Percentiles rank a stretch among this genome's conserved stretches.
phyloP scores from a whole-genome alignment of 2,329 filamentous ascomycete genomes.

The Colletotrichum coccodes region DNA sequence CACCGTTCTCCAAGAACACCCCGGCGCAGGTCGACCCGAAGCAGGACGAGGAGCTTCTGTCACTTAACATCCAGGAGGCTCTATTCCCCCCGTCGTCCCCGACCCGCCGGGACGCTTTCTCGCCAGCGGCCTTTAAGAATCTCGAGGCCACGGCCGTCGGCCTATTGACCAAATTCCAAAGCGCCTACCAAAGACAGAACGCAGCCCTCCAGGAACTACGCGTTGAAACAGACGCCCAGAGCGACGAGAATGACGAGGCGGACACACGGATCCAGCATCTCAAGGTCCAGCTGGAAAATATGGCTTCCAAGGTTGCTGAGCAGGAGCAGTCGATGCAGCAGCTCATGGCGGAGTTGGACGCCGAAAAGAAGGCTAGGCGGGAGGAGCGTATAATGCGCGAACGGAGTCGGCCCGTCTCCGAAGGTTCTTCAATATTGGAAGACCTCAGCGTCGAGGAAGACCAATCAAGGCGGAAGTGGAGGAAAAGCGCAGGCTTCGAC shows the following conservation, averaged over 20 bases:
- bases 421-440: constrained; percentile 58
- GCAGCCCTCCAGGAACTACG: constrained; percentile 60
- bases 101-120: constrained; percentile 60
- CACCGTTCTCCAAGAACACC: constrained; percentile 52
- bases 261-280: constrained; percentile 61
- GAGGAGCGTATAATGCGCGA: constrained; percentile 49
- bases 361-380: constrained; percentile 58
- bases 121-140: constrained; percentile 69
- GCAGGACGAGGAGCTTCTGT: constrained; percentile 63
- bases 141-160: constrained; percentile 67
- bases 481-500: constrained; percentile 54
- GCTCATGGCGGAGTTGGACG: constrained; percentile 60
- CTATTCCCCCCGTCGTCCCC: constrained; percentile 60
- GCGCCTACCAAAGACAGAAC: constrained; percentile 66
- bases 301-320: constrained; percentile 63
- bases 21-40: constrained; percentile 36
- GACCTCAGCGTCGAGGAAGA: constrained; percentile 66
- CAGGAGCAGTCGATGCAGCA: constrained; percentile 62
- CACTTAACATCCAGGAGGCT: constrained; percentile 63
- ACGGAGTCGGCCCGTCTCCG: constrained; percentile 41
- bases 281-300: constrained; percentile 68
- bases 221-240: constrained; percentile 62
- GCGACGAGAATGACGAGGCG: constrained; percentile 67
- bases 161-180: constrained; percentile 65
- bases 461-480: constrained; percentile 51